Base-by-base conservation (phyloP, 345 rosid species). In the Dimocarpus longan region DNA sequence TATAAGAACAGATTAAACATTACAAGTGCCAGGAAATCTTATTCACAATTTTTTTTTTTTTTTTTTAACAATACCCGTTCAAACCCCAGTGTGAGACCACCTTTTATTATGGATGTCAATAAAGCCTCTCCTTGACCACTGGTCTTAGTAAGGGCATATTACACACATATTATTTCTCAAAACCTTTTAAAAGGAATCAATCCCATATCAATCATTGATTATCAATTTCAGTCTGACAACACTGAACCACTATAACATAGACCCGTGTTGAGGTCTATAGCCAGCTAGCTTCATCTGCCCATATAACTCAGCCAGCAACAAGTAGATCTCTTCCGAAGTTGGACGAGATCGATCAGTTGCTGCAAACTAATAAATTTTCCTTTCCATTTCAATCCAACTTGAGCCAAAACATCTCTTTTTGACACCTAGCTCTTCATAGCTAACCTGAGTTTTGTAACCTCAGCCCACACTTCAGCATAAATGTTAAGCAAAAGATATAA, bases 381-480 rank as follows among this genome's bases (percentile, higher is more conserved):
- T 82, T 26, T 80, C 89, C 67, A 92, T 48, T 88, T 86, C 93
- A 63, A 93, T 89, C 89, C 84, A 92, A 83, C 98, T 93, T 57
- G 86, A 85, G 52, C 95, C 98, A 5, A 94, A 93, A 83, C 73
- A 80, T 80, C 73, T 66, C 78, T 89, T 89, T 79, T 89, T 90
- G 64, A 89, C 80, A 8, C 92, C 90, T 63, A 78, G 74, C 70
- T 88, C 86, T 80, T 89, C 94, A 90, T 92, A 64, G 59, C 70
- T 68, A 83, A 86, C 74, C 94, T 89, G 44, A 89, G 73, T 85
- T 81, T 86, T 57, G 86, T 87, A 64, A 88, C 93, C 79, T 93
- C 91, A 65, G 82, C 77, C 97, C 98, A 94, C 73, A 81, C 87
- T 82, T 89, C 92, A 54, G 93, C 95, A 70, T 90, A 86, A 90